Conservation (phyloP, 2,329 filamentous ascomycete species). For the Emericellopsis atlantica region DNA sequence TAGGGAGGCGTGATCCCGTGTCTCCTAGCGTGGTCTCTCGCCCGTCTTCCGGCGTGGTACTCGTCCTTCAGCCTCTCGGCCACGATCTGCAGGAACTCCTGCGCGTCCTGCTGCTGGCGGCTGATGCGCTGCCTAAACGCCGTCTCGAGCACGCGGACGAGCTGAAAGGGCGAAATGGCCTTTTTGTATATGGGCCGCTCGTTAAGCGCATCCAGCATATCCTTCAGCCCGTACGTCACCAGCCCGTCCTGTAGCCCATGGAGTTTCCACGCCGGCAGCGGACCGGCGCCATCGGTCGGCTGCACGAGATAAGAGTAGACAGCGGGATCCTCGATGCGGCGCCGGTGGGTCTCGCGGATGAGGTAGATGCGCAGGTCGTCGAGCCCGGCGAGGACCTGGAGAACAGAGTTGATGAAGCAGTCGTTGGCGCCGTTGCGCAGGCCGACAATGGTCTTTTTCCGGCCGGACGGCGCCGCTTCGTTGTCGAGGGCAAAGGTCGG, state of each 20-base stretch:
- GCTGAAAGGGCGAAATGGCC: constrained; percentile 77
- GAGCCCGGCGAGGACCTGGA: constrained; percentile 84
- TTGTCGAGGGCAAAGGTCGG: constrained; percentile 94
- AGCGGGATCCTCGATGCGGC: constrained; percentile 63
- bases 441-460: constrained; percentile 82
- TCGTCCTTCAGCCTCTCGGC: constrained; percentile 88
- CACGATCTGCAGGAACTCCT: constrained; percentile 92
- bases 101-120: constrained; percentile 90
- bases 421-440: constrained; percentile 87
- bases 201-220: constrained; percentile 84
- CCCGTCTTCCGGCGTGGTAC: constrained; percentile 73
- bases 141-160: constrained; percentile 70
- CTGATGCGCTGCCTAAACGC: constrained; percentile 88
- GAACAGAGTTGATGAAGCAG: constrained; percentile 91
- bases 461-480: constrained; percentile 49
- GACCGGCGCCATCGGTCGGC: constrained; percentile 18
- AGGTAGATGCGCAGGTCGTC: constrained; percentile 83
- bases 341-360: constrained; percentile 79
- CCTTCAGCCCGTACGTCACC: constrained; percentile 79
- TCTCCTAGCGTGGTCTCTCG: constrained; percentile 43
- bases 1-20: constrained; percentile 9
- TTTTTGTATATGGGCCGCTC: constrained; percentile 90
- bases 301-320: constrained; percentile 57
- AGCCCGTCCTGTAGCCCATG: constrained; percentile 64
- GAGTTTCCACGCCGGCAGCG: constrained; percentile 45